A percentile compares a stretch with the other conserved stretches of the same genome.
Conservation (phyloP, 495 filamentous ascomycete genomes). For the Aspergillus funiculosus region DNA sequence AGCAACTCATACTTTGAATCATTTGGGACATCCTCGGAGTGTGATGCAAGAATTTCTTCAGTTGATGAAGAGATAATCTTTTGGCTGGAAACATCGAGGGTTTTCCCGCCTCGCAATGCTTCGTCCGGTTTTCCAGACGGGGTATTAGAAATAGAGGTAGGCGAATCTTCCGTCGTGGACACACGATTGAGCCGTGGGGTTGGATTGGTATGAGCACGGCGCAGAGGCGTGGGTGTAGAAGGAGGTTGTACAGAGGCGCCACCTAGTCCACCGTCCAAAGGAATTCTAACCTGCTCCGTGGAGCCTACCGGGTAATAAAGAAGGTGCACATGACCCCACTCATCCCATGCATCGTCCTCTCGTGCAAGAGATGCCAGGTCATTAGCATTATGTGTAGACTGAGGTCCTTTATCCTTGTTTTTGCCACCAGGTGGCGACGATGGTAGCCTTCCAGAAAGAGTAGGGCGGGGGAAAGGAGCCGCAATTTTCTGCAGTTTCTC, state of each 20-base stretch:
- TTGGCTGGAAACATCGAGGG: conserved; percentile 64
- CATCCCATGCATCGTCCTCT: conserved; percentile 51
- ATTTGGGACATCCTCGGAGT: conserved; percentile 61
- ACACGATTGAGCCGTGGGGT: conserved; percentile 47
- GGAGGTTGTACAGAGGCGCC: conserved; percentile 30
- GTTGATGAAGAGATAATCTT: conserved; percentile 54
- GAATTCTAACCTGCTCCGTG: conserved; percentile 27
- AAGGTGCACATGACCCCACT: conserved; percentile 61
- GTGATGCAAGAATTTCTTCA: conserved; percentile 61
- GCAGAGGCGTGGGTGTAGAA: conserved; percentile 48
- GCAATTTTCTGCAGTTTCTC: conserved; percentile 80
- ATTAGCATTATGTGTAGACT: conserved; percentile 55
- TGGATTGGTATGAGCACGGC: conserved; percentile 47
- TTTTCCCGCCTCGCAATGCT: conserved; percentile 46
- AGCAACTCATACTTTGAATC: conserved; percentile 78
- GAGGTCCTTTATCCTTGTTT: conserved; percentile 64
- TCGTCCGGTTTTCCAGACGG: conserved; percentile 33
- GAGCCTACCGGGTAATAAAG: conserved; percentile 54
- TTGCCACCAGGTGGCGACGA: conserved; percentile 51
- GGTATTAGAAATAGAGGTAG: conserved; percentile 23
- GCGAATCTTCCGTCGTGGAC: conserved; percentile 50
- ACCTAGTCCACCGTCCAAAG: conserved; percentile 25
- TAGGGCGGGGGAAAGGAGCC: conserved; percentile 71
- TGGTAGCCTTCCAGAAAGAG: conserved; percentile 30
- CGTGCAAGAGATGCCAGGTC: conserved; percentile 69